Evolutionary conservation across 768 basidiomycete genomes (phyloP).

Genomic region (Obba rivulosa): DNA sequence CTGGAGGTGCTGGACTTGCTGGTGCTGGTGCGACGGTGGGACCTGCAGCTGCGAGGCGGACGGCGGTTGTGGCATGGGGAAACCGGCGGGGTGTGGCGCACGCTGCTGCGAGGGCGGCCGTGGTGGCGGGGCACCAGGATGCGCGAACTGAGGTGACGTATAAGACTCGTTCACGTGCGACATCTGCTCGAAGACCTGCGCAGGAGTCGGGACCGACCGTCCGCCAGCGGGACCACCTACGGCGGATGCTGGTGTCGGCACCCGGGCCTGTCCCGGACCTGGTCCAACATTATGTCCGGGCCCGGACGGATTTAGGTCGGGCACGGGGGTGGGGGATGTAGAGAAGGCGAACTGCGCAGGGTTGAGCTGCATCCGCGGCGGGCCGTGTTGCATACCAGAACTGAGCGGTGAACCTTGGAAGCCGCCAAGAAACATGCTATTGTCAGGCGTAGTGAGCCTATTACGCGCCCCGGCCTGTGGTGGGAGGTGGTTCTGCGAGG

Average conservation of each 20-base stretch:
- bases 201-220: slow-evolving; percentile 49
- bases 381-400: slow-evolving; percentile 25
- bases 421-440: slow-evolving; percentile 38
- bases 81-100: slow-evolving; percentile 32
- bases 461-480: slow-evolving; percentile 36
- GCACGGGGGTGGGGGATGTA: no score
- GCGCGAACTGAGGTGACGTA: slow-evolving; percentile 2
- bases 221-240: slow-evolving; percentile 33
- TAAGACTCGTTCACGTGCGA: slow-evolving; percentile 12
- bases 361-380: slow-evolving; percentile 9
- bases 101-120: slow-evolving; percentile 31
- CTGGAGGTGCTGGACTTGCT: no score
- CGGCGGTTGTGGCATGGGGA: slow-evolving; percentile 21
- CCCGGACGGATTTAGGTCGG: no score
- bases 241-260: slow-evolving; percentile 10
- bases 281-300: no score
- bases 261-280: slow-evolving; percentile 21
- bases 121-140: slow-evolving; percentile 1
- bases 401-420: slow-evolving; percentile 33
- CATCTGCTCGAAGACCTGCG: slow-evolving; percentile 60
- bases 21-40: not conserved
- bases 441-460: slow-evolving; percentile 42
- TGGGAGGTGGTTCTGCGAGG: slow-evolving; percentile 12
- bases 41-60: slow-evolving; percentile 24
- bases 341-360: not conserved